Evolutionary conservation across 2,329 filamentous ascomycete species (phyloP).

Genomic region (Nemania diffusa): DNA sequence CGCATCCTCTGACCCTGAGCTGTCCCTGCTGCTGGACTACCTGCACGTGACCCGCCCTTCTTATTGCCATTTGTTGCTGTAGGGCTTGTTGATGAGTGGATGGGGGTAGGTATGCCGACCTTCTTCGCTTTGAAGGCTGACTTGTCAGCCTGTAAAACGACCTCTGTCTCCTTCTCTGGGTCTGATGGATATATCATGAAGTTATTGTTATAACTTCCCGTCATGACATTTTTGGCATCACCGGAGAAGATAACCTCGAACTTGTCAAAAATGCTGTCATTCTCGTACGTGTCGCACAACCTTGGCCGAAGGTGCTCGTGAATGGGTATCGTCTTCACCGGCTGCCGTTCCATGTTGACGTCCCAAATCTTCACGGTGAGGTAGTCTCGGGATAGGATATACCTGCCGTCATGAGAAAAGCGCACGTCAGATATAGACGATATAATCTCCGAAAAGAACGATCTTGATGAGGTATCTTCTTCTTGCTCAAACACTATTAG

Average conservation of each 20-base stretch:
- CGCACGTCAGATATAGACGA: slow-evolving; percentile 99
- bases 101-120: slow-evolving; percentile 95
- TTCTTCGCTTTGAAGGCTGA: slow-evolving; percentile 99
- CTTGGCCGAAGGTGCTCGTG: slow-evolving; percentile 95
- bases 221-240: slow-evolving; percentile 99
- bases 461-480: slow-evolving; percentile 94
- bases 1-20: slow-evolving; percentile 93
- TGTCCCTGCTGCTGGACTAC: slow-evolving; percentile 80
- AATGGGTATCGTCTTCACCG: slow-evolving; percentile 98
- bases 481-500: slow-evolving; percentile 94
- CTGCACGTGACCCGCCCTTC: slow-evolving; percentile 88
- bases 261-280: slow-evolving; percentile 99
- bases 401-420: slow-evolving; percentile 95
- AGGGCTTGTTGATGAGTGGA: slow-evolving; percentile 83
- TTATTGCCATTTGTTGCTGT: slow-evolving; percentile 78
- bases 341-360: slow-evolving; percentile 98
- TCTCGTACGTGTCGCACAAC: slow-evolving; percentile 98
- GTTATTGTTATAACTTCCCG: slow-evolving; percentile 99
- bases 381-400: slow-evolving; percentile 97
- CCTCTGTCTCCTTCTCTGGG: slow-evolving; percentile 94
- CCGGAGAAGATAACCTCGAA: slow-evolving; percentile 99
- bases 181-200: slow-evolving; percentile 99
- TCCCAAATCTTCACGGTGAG: slow-evolving; percentile 99
- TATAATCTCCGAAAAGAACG: slow-evolving; percentile 99
- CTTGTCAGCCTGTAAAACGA: slow-evolving; percentile 97